phyloP scores from a whole-genome alignment of 148 eudicot genomes.

The Camellia lanceoleosa region DNA sequence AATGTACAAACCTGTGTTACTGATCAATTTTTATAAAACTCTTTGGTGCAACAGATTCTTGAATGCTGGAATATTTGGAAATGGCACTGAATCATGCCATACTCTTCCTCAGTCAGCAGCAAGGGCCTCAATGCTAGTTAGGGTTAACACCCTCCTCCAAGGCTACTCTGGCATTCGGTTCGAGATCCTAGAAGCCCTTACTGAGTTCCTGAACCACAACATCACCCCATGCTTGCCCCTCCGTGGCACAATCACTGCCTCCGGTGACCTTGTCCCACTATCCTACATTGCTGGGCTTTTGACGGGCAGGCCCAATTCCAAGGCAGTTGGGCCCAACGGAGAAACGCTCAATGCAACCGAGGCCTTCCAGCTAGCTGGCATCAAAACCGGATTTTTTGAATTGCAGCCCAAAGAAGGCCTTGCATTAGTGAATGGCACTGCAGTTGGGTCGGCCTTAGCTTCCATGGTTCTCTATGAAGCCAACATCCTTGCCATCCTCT shows the following conservation, averaged over 20 bases:
- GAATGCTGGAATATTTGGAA: background rate
- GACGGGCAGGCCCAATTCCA: constrained; percentile 22
- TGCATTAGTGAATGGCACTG: constrained; percentile 39
- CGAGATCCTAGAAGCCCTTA: constrained; percentile 5
- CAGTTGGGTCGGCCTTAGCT: constrained; percentile 41
- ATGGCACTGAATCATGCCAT: background rate
- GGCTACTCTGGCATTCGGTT: constrained; percentile 20
- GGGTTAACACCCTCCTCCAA: constrained; percentile 11
- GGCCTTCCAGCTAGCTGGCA: constrained; percentile 17
- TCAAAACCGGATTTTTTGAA: constrained; percentile 24
- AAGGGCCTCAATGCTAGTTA: constrained; percentile 8
- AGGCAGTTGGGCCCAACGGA: constrained; percentile 20
- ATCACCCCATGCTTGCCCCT: constrained; percentile 25
- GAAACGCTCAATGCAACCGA: constrained; percentile 4
- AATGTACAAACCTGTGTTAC: background rate
- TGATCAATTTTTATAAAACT: background rate
- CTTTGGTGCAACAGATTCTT: too few species aligned
- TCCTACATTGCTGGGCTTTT: constrained; percentile 20
- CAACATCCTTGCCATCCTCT: constrained; percentile 29
- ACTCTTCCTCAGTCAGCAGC: background rate
- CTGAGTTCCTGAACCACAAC: constrained; percentile 23
- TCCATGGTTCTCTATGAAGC: constrained; percentile 39
- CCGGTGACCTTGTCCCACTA: constrained; percentile 23
- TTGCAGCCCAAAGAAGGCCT: constrained; percentile 45
- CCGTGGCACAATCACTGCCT: constrained; percentile 24